Evolutionary conservation across 371 early-diverging fungal genomes (phyloP).

Genomic region (Sporodiniella umbellata): DNA sequence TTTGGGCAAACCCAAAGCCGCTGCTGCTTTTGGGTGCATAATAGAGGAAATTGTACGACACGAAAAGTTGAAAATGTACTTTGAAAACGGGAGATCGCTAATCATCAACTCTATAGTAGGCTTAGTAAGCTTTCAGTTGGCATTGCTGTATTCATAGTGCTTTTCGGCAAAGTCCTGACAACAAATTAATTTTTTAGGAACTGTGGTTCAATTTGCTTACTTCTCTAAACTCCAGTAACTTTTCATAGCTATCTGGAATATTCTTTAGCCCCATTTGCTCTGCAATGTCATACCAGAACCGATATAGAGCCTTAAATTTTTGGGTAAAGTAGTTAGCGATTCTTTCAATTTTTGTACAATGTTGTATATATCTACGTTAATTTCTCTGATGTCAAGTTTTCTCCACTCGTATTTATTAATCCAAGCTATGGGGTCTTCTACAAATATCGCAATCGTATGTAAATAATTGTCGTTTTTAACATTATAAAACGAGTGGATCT

Average conservation of each 20-base stretch:
- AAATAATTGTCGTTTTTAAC: constrained; percentile 42
- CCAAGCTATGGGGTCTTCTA: constrained; percentile 34
- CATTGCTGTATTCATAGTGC: constrained; percentile 1
- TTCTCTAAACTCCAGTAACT: constrained; percentile 25
- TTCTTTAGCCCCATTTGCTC: constrained; percentile 34
- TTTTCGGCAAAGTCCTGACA: constrained; percentile 6
- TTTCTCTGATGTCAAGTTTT: constrained; percentile 18
- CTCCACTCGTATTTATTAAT: constrained; percentile 43
- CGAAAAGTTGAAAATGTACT: background rate
- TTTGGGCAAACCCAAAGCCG: constrained; percentile 24
- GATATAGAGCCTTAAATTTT: constrained; percentile 18
- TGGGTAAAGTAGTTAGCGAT: background rate
- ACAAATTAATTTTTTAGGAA: background rate
- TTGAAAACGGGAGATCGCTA: background rate
- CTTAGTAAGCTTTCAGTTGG: constrained; percentile 15
- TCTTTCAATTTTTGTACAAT: constrained; percentile 1
- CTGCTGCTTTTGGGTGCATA: background rate
- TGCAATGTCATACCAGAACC: constrained; percentile 32
- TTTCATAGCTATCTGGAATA: constrained; percentile 37
- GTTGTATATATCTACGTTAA: constrained; percentile 4
- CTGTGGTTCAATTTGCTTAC: constrained; percentile 6
- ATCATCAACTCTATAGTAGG: constrained; percentile 4
- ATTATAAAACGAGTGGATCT: constrained; percentile 44
- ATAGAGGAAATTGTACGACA: constrained; percentile 2
- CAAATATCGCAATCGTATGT: constrained; percentile 39